Percentiles rank a stretch among this genome's conserved stretches.
Conservation (phyloP, 2,329 filamentous ascomycete genomes). For the Aspergillus texensis region DNA sequence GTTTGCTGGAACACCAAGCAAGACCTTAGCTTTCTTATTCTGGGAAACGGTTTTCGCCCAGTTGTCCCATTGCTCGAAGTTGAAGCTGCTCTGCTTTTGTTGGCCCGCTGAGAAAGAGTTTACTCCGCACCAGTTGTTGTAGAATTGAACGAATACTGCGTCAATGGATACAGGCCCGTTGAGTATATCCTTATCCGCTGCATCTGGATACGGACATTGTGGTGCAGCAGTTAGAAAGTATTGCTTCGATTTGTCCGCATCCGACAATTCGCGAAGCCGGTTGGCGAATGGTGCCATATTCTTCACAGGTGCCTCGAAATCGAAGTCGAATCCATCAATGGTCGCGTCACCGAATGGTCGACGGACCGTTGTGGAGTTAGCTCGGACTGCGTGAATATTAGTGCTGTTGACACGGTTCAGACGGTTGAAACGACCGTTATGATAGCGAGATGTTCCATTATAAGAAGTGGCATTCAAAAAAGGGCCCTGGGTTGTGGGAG, state of each 20-base stretch:
- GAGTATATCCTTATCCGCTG: conserved; percentile 60
- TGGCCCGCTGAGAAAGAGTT: conserved; percentile 53
- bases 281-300: conserved; percentile 66
- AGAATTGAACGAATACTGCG: conserved; percentile 67
- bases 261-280: conserved; percentile 59
- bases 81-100: conserved; percentile 57
- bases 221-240: conserved; percentile 68
- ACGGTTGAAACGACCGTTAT: neutral
- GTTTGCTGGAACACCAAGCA: conserved; percentile 64
- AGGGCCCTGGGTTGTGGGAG: conserved; percentile 29
- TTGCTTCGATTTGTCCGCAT: conserved; percentile 53
- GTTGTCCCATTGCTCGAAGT: conserved; percentile 65
- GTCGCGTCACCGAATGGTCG: conserved; percentile 69
- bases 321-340: conserved; percentile 76
- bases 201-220: conserved; percentile 69
- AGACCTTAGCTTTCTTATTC: conserved; percentile 63
- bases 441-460: neutral
- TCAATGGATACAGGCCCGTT: conserved; percentile 59
- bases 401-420: neutral
- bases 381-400: neutral
- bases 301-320: conserved; percentile 64
- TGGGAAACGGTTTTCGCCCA: conserved; percentile 63
- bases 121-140: conserved; percentile 69
- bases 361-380: conserved; percentile 43
- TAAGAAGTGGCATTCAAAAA: neutral